A percentile compares a stretch with the other conserved stretches of the same genome.
phyloP scores from a whole-genome alignment of 2,329 filamentous ascomycete species.

The Albifimbria verrucaria region DNA sequence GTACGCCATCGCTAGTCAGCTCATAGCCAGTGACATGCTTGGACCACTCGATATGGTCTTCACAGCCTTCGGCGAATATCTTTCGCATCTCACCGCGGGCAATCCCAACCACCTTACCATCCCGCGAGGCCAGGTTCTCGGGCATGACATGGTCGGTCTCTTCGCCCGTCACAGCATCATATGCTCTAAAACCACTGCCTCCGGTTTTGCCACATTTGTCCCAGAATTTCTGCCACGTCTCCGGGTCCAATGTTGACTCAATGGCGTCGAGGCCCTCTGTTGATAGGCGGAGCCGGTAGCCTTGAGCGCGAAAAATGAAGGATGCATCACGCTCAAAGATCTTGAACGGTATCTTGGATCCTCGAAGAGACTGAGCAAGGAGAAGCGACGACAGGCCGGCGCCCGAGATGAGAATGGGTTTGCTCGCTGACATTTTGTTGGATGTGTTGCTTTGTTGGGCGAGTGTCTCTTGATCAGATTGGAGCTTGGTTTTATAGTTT shows the following conservation, averaged over 20 bases:
- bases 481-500: no score
- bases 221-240: constrained; percentile 53
- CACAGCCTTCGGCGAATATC: constrained; percentile 54
- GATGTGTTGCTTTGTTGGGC: no score
- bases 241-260: constrained; percentile 50
- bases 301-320: constrained; percentile 55
- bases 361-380: constrained; percentile 39
- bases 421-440: constrained; percentile 15
- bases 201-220: constrained; percentile 57
- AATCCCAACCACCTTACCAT: constrained; percentile 59
- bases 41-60: constrained; percentile 52
- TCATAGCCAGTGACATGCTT: constrained; percentile 58
- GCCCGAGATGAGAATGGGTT: constrained; percentile 41
- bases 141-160: constrained; percentile 22
- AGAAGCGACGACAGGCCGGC: constrained; percentile 41
- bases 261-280: constrained; percentile 56
- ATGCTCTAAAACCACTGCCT: constrained; percentile 45
- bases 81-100: constrained; percentile 60
- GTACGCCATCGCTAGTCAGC: constrained; percentile 49
- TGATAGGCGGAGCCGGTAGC: constrained; percentile 59
- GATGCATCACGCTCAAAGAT: constrained; percentile 55
- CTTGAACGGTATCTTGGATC: constrained; percentile 43
- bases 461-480: no score
- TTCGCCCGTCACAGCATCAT: constrained; percentile 54
- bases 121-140: constrained; percentile 45